Evolutionary conservation across 1,284 basidiomycete genomes (phyloP).

Genomic region (Hemileia vastatrix): DNA sequence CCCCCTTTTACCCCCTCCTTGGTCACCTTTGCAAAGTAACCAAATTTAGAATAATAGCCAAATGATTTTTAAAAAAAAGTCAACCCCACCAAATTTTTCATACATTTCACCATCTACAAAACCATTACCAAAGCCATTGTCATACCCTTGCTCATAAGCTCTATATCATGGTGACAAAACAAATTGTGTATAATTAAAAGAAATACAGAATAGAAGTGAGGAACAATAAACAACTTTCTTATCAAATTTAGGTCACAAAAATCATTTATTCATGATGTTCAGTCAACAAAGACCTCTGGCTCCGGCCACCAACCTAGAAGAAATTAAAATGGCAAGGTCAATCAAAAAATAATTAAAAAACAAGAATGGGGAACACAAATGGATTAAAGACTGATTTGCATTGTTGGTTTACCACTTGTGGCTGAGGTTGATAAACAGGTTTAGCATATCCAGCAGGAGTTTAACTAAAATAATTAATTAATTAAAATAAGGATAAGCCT

Average conservation of each 20-base stretch:
- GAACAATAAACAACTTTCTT: not conserved
- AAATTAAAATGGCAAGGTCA: too few species aligned
- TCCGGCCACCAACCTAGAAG: constrained; percentile 9
- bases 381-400: constrained; percentile 10
- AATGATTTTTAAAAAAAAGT: not conserved
- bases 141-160: constrained; percentile 18
- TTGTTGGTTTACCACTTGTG: too few species aligned
- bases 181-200: not conserved
- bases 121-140: constrained; percentile 14
- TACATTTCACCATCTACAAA: constrained; percentile 5
- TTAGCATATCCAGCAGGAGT: not conserved
- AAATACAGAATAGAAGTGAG: not conserved
- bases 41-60: not conserved
- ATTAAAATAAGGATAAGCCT: not conserved
- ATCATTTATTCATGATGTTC: constrained; percentile 9
- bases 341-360: too few species aligned
- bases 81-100: not conserved
- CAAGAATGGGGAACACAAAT: not conserved
- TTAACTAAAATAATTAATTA: not conserved
- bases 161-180: too few species aligned
- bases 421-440: constrained; percentile 1
- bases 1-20: too few species aligned
- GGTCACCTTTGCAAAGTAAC: too few species aligned
- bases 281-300: constrained; percentile 9
- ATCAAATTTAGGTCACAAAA: not conserved